Base-by-base conservation (phyloP, 2,329 filamentous ascomycete genomes). In the Esteya vermicola region DNA sequence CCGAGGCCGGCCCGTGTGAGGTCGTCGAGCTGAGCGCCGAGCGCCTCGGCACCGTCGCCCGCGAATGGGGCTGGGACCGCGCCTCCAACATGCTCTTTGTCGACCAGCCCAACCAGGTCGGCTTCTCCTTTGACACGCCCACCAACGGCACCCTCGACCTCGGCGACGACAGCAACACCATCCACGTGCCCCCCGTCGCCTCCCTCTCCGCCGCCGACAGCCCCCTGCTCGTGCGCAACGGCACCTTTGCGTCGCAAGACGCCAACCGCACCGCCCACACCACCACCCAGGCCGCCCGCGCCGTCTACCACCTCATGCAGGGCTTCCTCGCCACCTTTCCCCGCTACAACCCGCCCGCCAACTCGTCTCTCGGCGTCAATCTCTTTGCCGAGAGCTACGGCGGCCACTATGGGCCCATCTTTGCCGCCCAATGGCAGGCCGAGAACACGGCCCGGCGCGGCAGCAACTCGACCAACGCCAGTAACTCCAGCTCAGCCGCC, bases 331-430 rank as follows among this genome's bases (percentile, higher is more conserved):
- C 60, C 13, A 59, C 64, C 1, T 78, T 78, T 43, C 74, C 75
- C 0, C 62, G 72, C 45, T 73, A 76, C 48, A 68, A 68, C 27
- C 70, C 70, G 4, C 61, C 66, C 5, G 54, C 56, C 26, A 61
- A 63, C 45, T 57, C 63, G 30, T 58, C 65, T 0, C 50, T 75
- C 16, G 72, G 72, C 6, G 65, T 84, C 39, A 76, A 77, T 48
- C 58, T 84, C 5, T 82, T 81, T 45, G 68, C 76, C 1, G 78
- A 85, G 54, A 79, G 74, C 55, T 80, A 83, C 53, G 73, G 78
- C 26, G 81, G 81, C 12, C 71, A 75, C 41, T 85, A 83, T 49
- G 81, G 75, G 0, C 78, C 78, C 3, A 61, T 70, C 2, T 80
- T 83, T 49, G 74, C 75, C 10, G 61, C 63, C 18, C 56, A 64